These are phyloP conservation scores for Cladosporium sp. DNA, from an alignment of 2,329 filamentous ascomycete genomes.

Conservation along the genomic window DNA sequence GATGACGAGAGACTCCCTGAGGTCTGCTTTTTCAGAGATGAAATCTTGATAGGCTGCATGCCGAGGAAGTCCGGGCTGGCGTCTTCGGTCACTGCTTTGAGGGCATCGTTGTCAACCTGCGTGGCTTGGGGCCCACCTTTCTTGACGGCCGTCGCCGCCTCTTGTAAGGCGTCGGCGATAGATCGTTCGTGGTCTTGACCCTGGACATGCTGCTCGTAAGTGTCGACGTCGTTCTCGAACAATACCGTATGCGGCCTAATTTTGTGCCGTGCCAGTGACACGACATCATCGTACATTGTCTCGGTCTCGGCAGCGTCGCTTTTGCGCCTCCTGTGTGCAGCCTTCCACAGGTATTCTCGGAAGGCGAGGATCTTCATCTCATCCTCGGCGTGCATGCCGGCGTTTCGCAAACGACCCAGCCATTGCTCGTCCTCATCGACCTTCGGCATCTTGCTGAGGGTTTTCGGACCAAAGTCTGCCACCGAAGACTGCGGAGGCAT, in stretches of 20 bases:
- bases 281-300: slow-evolving; percentile 56
- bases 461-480: slow-evolving; percentile 50
- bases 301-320: slow-evolving; percentile 40
- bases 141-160: slow-evolving; percentile 48
- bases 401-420: slow-evolving; percentile 75
- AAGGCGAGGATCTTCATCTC: slow-evolving; percentile 83
- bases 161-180: slow-evolving; percentile 82
- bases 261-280: slow-evolving; percentile 67
- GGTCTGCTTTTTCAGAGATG: slow-evolving; percentile 16
- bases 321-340: slow-evolving; percentile 64
- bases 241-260: slow-evolving; percentile 84
- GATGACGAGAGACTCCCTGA: slow-evolving; percentile 31
- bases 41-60: slow-evolving; percentile 2
- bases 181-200: slow-evolving; percentile 44
- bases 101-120: neutral
- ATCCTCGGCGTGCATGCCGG: slow-evolving; percentile 76
- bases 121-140: neutral
- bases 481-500: slow-evolving; percentile 52
- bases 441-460: slow-evolving; percentile 59
- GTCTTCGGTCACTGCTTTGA: neutral
- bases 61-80: neutral
- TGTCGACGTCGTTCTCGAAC: slow-evolving; percentile 69
- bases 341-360: slow-evolving; percentile 84
- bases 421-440: slow-evolving; percentile 94
- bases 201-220: slow-evolving; percentile 36